Base-by-base conservation (phyloP, 1,284 basidiomycete species). In the Pseudozyma tsukubaensis region DNA sequence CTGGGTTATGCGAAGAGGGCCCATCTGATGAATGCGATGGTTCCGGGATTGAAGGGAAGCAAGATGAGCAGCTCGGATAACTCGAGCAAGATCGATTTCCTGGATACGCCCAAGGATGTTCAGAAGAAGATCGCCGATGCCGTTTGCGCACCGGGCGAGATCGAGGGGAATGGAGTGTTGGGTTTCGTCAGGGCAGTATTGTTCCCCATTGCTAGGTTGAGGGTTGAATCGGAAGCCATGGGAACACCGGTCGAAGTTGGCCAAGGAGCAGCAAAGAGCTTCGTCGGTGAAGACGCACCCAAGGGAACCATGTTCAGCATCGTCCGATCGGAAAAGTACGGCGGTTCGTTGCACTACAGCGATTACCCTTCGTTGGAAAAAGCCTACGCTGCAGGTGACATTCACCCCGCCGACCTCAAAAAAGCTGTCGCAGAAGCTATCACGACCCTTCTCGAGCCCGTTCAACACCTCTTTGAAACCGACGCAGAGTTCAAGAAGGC, bases 1-100 rank as follows among this genome's bases (percentile, higher is more conserved):
- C 88, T 99, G 21, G 96, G 97, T 29, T 99, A 98, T 87, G 87
- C 88, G 53, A 97, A 98, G 86, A 93, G 97, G 48, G 93, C 95
- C 0, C 96, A 99, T 85, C 88, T 99, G 39, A 99, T 99, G 96
- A 99, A 97, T 86, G 88, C 89, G 14, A 99, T 99, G 96, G 94
- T 99, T 0, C 96, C 97, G 19, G 96, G 97, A 43, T 89, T 99
- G 49, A 87, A 88, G 13, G 96, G 96, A 34, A 93, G 93, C 24
- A 99, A 99, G 85, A 99, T 99, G 97, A 96, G 94, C n/a, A 91
- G 94, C 0, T 98, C 96, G 1, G 96, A 98, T 81, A 92, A 93
- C 32, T 92, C 95, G 85, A 94, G 92, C 73, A 99, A 99, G 86
- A 97, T 99, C 85, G 96, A 99, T 86, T 95, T 99, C 86, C 90